Conservation (phyloP, 306 rosid genomes). For the Betula pendula region DNA sequence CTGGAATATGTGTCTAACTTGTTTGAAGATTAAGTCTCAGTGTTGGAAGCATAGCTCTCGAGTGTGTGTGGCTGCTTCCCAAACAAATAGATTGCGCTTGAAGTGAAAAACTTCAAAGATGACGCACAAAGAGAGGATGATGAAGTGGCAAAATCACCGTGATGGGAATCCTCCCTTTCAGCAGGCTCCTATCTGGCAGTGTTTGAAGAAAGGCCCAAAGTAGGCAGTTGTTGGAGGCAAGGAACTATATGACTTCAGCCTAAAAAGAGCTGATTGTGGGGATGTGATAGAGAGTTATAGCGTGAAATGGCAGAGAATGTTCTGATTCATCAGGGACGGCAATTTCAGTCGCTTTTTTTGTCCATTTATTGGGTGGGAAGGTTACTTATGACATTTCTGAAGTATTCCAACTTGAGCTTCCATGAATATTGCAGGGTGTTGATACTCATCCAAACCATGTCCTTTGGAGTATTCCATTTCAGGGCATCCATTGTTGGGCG, state of each 20-base stretch:
- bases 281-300: constrained; percentile 2
- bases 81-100: background rate
- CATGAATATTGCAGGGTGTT: too few species aligned
- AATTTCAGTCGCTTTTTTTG: too few species aligned
- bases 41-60: background rate
- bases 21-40: too few species aligned
- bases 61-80: constrained; percentile 4
- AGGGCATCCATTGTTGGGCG: too few species aligned
- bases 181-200: constrained; percentile 12
- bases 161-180: constrained; percentile 2
- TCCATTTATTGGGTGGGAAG: too few species aligned
- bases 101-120: constrained; percentile 3
- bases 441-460: too few species aligned
- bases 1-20: constrained; percentile 10
- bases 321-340: constrained; percentile 5
- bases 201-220: constrained; percentile 12
- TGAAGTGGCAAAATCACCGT: constrained; percentile 15
- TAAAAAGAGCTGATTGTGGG: constrained; percentile 32
- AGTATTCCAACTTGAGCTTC: too few species aligned
- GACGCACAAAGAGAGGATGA: constrained; percentile 14
- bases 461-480: too few species aligned
- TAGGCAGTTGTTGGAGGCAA: constrained; percentile 19
- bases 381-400: too few species aligned
- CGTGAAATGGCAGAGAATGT: constrained; percentile 11
- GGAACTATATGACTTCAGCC: constrained; percentile 12